Base-by-base conservation (phyloP, 2,329 filamentous ascomycete species). In the Aureobasidium vineae region DNA sequence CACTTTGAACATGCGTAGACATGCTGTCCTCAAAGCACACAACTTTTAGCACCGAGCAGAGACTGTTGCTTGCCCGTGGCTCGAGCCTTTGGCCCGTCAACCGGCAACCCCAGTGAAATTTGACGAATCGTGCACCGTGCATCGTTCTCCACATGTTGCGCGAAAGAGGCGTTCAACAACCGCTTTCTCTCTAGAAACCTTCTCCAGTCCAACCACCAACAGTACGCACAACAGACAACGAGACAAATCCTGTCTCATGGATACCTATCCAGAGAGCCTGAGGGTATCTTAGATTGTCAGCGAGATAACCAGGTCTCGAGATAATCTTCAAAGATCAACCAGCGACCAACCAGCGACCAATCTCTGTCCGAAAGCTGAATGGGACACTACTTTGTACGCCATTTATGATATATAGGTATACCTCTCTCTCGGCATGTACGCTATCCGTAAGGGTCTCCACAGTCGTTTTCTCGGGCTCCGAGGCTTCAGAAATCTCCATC, bases 161-260 rank as follows among this genome's bases (percentile, higher is more conserved):
- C 57, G 57, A 49, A 36, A 36, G 57, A 61, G 57, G 57, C 57
- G 57, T 61, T 61, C 57, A 61, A 61, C 57, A 47, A 47, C 56
- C 56, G 23, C 40, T 31, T 38, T 26, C 13, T 49, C 50, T 54
- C 31, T 36, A 19, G 50, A 23, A 38, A 54, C 50, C 31, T 52
- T 52, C 50, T 38, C 50, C 50, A n/a, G 28, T 31, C 19, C 50
- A 36, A 38, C 50, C 50, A 54, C 19, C 31, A 36, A 38, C 21
- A 2, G 45, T 33, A 31, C 26, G 6, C 26, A 52, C 49, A 19
- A n/a, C 16, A 16, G 28, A 11, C 16, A 26, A 49, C 45, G 23
- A 26, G 11, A 19, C 7, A 15, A 31, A 19, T 19, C 10, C 2
- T 28, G 15, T 11, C 3, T 19, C n/a, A 19, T 43, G 41, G 10